Evolutionary conservation across 2,329 filamentous ascomycete genomes (phyloP), one percentile per base, ranked within the genome.

Genomic region (Sporothrix schenckii): DNA sequence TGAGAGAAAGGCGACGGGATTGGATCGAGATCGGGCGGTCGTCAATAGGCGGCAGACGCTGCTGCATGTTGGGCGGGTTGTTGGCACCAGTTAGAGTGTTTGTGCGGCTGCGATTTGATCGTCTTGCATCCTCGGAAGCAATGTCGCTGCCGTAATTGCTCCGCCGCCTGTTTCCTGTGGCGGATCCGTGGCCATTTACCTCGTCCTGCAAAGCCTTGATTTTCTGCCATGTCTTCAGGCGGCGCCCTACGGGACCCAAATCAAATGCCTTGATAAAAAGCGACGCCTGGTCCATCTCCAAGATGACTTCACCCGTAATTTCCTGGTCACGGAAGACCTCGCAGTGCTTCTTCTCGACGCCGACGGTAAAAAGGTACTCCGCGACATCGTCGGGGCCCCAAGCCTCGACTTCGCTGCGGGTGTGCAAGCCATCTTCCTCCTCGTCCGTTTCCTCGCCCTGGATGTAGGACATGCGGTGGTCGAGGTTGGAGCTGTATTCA

Each of bases 241-340:
- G 87, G 70, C 92, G 87, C 10, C 94, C 94, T 75, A 98, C 94
- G 3, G 94, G 92, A 21, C 94, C 94, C 74, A 98, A 85, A 75
- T 97, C 92, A 76, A 97, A 97, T 61, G 95, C 94, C 78, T 97
- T 97, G 83, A 98, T 90, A 78, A 97, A 97, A 19, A 98, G 85
- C 52, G 95, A 96, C 70, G 92, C 92, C 81, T 97, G 94, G 76
- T 97, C 93, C 92, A 98, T 97, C 68, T 92, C 92, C 68, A 99
- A 82, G 52, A 99, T 82, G 4, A 98, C 94, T 76, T 98, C 94
- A 65, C 95, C 95, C 2, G 92, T 90, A 71, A 99, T 98, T 79
- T 99, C 95, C 80, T 99, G 94, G 76, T 98, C 94, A 75, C 91
- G 86, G 77, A 99, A 99, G 3, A 98, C 92, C 74, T 97, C 91